Evolutionary conservation across 805 yeast genomes (phyloP).

Genomic region (Wickerhamiella musiphila): DNA sequence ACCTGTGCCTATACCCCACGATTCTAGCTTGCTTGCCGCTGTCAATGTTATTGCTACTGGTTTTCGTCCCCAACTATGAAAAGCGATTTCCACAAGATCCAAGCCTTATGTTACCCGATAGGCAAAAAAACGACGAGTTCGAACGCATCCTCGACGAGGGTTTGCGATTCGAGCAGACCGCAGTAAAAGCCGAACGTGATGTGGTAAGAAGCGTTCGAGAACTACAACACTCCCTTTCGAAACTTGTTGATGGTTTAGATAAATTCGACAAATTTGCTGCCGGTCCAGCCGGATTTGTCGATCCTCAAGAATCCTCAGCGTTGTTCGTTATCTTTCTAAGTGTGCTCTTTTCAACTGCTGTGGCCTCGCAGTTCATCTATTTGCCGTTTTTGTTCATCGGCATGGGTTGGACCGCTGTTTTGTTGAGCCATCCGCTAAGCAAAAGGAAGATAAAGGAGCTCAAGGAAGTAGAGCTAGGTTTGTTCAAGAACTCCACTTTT

Average conservation of each 20-base stretch:
- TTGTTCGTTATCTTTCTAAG: conserved; percentile 29
- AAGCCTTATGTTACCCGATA: conserved; percentile 12
- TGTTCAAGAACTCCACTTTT: conserved; percentile 15
- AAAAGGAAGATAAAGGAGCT: conserved; percentile 18
- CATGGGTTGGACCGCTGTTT: conserved; percentile 38
- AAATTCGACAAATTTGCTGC: conserved; percentile 36
- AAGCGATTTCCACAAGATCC: conserved; percentile 13
- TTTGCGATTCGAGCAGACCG: conserved; percentile 3
- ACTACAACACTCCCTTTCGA: conserved; percentile 46
- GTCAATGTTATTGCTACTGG: conserved; percentile 33
- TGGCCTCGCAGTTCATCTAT: conserved; percentile 28
- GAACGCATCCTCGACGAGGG: conserved; percentile 13
- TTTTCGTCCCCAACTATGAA: conserved; percentile 53
- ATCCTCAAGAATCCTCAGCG: conserved; percentile 49
- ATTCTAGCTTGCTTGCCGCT: conserved; percentile 48
- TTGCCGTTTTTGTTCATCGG: conserved; percentile 43
- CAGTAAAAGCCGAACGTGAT: conserved; percentile 9
- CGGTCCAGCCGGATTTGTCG: conserved; percentile 52
- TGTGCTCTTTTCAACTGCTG: conserved; percentile 17
- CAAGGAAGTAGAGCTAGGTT: conserved; percentile 10
- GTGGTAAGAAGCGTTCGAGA: conserved; percentile 12
- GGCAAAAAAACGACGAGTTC: conserved; percentile 6
- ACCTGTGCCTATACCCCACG: conserved; percentile 56
- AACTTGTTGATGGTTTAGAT: conserved; percentile 33
- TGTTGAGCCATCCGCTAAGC: conserved; percentile 43